These are phyloP conservation scores for Farysia itapuensis DNA, from an alignment of 1,284 basidiomycete genomes.

Conservation along the genomic window DNA sequence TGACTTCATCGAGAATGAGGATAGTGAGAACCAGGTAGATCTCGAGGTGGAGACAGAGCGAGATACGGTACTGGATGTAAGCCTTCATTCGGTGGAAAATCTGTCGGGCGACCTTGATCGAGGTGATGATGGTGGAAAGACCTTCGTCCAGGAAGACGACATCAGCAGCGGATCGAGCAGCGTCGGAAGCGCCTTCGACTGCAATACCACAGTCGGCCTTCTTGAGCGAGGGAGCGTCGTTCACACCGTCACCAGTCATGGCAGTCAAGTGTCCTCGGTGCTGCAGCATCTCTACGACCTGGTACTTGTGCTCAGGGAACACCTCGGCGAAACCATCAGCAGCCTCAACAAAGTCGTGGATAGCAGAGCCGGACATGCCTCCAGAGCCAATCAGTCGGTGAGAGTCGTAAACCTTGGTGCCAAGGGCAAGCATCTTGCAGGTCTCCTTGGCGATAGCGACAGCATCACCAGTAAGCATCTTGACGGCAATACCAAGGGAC, in stretches of 20 bases:
- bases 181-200: constrained; percentile 64
- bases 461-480: constrained; percentile 68
- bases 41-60: constrained; percentile 66
- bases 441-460: constrained; percentile 67
- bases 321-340: constrained; percentile 68
- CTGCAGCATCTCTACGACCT: constrained; percentile 66
- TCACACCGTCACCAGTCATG: constrained; percentile 63
- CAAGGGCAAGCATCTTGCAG: constrained; percentile 64
- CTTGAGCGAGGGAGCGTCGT: constrained; percentile 64
- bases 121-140: constrained; percentile 64
- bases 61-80: constrained; percentile 62
- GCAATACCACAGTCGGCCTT: constrained; percentile 65
- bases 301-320: constrained; percentile 66
- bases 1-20: constrained; percentile 66
- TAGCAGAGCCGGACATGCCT: constrained; percentile 65
- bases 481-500: constrained; percentile 65
- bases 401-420: constrained; percentile 67
- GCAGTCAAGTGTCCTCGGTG: constrained; percentile 66
- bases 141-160: constrained; percentile 66
- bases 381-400: constrained; percentile 65
- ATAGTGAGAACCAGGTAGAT: constrained; percentile 65
- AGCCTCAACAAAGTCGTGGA: constrained; percentile 65
- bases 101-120: constrained; percentile 67
- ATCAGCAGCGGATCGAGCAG: constrained; percentile 64
- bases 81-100: constrained; percentile 68